phyloP scores from a whole-genome alignment of 139 green algal genomes.

The Chloropicon primus region DNA sequence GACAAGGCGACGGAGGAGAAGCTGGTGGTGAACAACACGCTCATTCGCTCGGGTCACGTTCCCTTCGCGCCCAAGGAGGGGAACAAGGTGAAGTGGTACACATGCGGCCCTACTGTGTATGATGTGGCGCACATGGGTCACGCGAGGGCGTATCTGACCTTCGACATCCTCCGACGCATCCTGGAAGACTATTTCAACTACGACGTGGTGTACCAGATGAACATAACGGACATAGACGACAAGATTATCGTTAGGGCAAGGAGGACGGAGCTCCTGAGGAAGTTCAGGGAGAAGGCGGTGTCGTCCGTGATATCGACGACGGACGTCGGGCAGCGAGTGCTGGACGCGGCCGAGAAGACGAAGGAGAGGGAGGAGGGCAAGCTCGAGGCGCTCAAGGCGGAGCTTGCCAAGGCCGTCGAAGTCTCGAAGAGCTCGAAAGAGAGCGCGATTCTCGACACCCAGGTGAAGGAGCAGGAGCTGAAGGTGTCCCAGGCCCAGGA shows the following conservation, averaged over 20 bases:
- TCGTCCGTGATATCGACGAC: neutral
- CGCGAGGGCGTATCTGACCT: conserved; percentile 92
- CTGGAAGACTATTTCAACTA: conserved; percentile 96
- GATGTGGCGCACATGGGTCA: conserved; percentile 89
- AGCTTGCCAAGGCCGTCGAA: neutral
- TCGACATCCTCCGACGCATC: conserved; percentile 90
- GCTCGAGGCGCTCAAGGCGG: neutral
- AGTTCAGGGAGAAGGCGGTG: conserved; percentile 31
- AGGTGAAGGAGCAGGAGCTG: neutral
- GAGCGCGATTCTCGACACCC: neutral
- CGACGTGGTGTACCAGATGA: conserved; percentile 85
- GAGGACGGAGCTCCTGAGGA: conserved; percentile 66
- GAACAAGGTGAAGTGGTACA: conserved; percentile 67
- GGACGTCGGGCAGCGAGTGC: neutral
- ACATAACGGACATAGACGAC: conserved; percentile 99
- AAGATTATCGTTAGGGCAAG: conserved; percentile 95
- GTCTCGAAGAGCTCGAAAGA: neutral
- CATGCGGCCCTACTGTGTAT: conserved; percentile 94
- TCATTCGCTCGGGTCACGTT: neutral
- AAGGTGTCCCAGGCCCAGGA: neutral
- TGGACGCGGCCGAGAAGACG: neutral
- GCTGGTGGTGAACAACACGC: neutral
- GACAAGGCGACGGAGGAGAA: too few relatives aligned
- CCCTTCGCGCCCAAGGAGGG: neutral
- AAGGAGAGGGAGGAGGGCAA: neutral